These are phyloP conservation scores for Saururus chinensis DNA, from an alignment of 164 flowering plant species.

Conservation along the genomic window DNA sequence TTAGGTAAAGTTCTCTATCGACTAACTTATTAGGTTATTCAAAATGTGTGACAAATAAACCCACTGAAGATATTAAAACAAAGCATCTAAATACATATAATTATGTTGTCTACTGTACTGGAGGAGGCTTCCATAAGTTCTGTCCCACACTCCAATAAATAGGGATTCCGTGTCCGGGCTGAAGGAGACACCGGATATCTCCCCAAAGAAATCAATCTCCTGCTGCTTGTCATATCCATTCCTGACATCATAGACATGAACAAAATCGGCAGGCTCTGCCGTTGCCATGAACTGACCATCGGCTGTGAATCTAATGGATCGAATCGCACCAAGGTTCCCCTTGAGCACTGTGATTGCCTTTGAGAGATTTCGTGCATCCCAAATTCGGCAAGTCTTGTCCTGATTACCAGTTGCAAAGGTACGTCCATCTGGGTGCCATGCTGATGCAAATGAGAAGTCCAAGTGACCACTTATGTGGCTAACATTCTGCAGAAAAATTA, in stretches of 20 bases:
- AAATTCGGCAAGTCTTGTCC: conserved; percentile 88
- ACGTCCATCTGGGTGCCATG: conserved; percentile 88
- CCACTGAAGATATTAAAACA: conserved; percentile 14
- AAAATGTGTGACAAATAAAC: background rate
- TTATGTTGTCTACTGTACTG: conserved; percentile 49
- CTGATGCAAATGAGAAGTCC: conserved; percentile 94
- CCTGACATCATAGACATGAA: conserved; percentile 64
- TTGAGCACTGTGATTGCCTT: conserved; percentile 57
- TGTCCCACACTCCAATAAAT: conserved; percentile 88
- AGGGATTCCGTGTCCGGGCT: conserved; percentile 92
- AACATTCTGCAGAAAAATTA: conserved; percentile 35
- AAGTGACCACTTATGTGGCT: conserved; percentile 51
- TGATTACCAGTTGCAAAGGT: conserved; percentile 94
- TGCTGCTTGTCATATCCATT: conserved; percentile 67
- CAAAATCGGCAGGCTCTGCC: conserved; percentile 97
- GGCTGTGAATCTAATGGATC: conserved; percentile 76
- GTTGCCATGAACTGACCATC: conserved; percentile 85
- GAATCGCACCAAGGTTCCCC: conserved; percentile 87
- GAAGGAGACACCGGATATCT: conserved; percentile 81
- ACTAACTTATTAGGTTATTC: too few relatives aligned
- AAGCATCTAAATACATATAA: conserved; percentile 50
- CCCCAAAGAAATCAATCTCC: conserved; percentile 93
- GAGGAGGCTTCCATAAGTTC: conserved; percentile 86
- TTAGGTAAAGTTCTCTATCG: too few relatives aligned
- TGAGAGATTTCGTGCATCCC: conserved; percentile 75